Conservation (phyloP, 2,329 filamentous ascomycete genomes). For the Coleophoma eucalyptorum region DNA sequence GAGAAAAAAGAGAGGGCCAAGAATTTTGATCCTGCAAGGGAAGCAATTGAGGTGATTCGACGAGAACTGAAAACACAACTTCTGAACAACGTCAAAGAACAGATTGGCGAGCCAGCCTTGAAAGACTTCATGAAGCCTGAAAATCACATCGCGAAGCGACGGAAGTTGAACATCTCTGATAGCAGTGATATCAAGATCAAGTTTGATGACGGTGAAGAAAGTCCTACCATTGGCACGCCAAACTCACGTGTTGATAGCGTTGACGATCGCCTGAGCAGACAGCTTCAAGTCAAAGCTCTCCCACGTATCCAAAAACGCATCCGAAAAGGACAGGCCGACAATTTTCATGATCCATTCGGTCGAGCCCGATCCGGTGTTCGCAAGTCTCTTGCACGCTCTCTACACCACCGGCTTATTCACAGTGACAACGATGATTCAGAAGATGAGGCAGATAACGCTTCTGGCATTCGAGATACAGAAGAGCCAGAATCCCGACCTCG, state of each 20-base stretch:
- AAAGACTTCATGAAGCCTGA: conserved; percentile 79
- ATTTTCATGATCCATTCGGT: conserved; percentile 65
- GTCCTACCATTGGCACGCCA: conserved; percentile 61
- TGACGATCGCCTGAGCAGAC: conserved; percentile 51
- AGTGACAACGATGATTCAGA: conserved; percentile 83
- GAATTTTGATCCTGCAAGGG: conserved; percentile 84
- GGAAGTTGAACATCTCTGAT: conserved; percentile 73
- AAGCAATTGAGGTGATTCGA: conserved; percentile 75
- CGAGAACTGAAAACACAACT: conserved; percentile 83
- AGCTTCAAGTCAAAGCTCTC: conserved; percentile 58
- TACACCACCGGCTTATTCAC: conserved; percentile 76
- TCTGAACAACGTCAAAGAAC: conserved; percentile 82
- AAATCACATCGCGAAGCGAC: conserved; percentile 74
- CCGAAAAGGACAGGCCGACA: conserved; percentile 54
- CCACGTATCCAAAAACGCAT: conserved; percentile 73
- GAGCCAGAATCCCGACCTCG: conserved; percentile 79
- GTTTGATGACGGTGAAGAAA: conserved; percentile 55
- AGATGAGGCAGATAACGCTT: conserved; percentile 66
- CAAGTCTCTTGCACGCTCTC: conserved; percentile 66
- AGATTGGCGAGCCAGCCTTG: conserved; percentile 77
- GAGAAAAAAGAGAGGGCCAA: conserved; percentile 85
- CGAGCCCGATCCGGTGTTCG: conserved; percentile 52
- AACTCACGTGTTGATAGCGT: conserved; percentile 58
- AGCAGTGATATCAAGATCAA: conserved; percentile 57
- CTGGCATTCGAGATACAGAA: conserved; percentile 72